Base-by-base conservation (phyloP, 2,329 filamentous ascomycete genomes). In the Alternaria consortialis region DNA sequence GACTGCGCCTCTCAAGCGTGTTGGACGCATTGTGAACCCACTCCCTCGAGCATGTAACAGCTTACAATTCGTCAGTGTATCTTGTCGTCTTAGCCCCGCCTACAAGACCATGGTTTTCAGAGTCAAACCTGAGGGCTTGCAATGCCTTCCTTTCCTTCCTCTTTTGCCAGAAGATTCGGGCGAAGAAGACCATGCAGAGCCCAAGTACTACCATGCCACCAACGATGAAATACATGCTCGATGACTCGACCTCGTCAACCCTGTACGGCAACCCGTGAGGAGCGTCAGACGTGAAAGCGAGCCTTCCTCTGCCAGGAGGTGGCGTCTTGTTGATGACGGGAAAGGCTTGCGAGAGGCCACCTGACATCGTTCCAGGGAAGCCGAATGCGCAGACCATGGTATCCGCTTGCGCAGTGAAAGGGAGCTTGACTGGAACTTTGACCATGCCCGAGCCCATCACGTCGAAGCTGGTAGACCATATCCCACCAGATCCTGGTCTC, bases 331-430 rank as follows among this genome's bases (percentile, higher is more conserved):
- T 48, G 46, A 48, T 34, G 31, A 48, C 31, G 12, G 44, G 44
- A 15, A 48, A 48, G 2, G 44, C 44, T 20, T 48, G 44, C 17
- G 44, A 48, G 27, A 48, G 44, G 9, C 44, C 44, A 8, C 44
- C 44, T 23, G 17, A 11, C 29, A 48, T 20, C 11, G 29, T 23
- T 17, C 44, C 44, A 23, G 44, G 44, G 31, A 48, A 48, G 7
- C 44, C 44, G 12, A 48, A 48, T 12, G 44, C 17, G 44, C 44
- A 48, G 44, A 48, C 44, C 44, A 48, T 48, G 6, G 44, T 48
- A 23, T 48, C 44, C 17, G 44, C 17, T 9, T 48, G n/a, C 12
- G 44, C 11, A 7, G 17, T 23, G 12, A 48, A 48, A 7, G 3
- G 2, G 12, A 48, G 34, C 34, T 23, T 48, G 44, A 48, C 31